Percentiles rank a stretch among this genome's conserved stretches.
Evolutionary conservation across 495 filamentous ascomycete genomes (phyloP).

Genomic region (Podospora pseudoanserina): DNA sequence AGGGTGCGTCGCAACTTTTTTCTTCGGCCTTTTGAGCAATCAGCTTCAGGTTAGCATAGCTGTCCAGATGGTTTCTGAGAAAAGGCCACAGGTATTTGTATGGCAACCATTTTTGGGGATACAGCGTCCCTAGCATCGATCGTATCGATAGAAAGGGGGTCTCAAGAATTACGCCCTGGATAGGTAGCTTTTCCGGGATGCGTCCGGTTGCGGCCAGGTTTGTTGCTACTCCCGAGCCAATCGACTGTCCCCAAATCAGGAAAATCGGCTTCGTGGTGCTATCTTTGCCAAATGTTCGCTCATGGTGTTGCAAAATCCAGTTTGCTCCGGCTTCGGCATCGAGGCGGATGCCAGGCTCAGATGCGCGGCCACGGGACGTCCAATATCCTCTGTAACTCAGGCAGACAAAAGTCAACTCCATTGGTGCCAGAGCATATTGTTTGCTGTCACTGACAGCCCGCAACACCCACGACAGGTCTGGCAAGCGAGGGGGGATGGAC

Average conservation of each 20-base stretch:
- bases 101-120: constrained; percentile 79
- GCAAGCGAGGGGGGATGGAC: constrained; percentile 66
- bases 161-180: constrained; percentile 61
- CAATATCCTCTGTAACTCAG: constrained; percentile 77
- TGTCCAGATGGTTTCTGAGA: constrained; percentile 45
- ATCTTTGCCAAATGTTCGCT: constrained; percentile 21
- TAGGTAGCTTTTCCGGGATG: constrained; percentile 21
- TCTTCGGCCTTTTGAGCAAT: constrained; percentile 30
- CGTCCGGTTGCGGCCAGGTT: constrained; percentile 39
- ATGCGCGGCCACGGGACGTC: constrained; percentile 67
- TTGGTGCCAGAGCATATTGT: constrained; percentile 13
- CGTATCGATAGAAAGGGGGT: constrained; percentile 71
- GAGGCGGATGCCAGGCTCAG: constrained; percentile 60
- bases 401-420: constrained; percentile 56
- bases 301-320: constrained; percentile 47
- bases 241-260: constrained; percentile 77
- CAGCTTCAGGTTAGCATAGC: constrained; percentile 40
- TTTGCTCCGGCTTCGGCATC: constrained; percentile 60
- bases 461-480: constrained; percentile 58
- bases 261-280: constrained; percentile 37
- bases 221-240: constrained; percentile 61
- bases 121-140: constrained; percentile 70
- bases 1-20: constrained; percentile 23
- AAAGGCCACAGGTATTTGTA: constrained; percentile 56
- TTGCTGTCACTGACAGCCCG: constrained; percentile 38